A percentile compares a stretch with the other conserved stretches of the same genome.
These are phyloP conservation scores for Xylaria polymorpha DNA, from an alignment of 2,329 filamentous ascomycete genomes.

Conservation along the genomic window DNA sequence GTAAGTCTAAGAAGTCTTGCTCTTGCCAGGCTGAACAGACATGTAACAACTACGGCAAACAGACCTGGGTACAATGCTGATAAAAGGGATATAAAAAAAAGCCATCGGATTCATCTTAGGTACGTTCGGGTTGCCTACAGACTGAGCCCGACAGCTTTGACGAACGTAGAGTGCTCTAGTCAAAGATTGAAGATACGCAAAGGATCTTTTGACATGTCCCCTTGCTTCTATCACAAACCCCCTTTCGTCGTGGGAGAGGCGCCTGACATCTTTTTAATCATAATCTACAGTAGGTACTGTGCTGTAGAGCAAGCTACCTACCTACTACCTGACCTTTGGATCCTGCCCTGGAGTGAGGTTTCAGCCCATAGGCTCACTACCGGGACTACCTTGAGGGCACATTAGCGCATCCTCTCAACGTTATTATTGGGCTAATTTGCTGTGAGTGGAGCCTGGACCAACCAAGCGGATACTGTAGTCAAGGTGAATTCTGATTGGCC, in stretches of 20 bases:
- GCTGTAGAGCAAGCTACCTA: too few species aligned
- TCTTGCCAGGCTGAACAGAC: not conserved
- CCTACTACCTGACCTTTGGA: not conserved
- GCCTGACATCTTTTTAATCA: too few species aligned
- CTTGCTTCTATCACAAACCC: not conserved
- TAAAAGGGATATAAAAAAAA: not conserved
- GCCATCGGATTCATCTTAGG: not conserved
- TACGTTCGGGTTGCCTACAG: not conserved
- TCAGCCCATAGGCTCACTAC: slow-evolving; percentile 8
- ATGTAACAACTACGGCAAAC: not conserved
- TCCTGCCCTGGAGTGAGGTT: slow-evolving; percentile 19
- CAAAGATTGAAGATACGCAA: not conserved
- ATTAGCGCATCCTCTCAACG: slow-evolving; percentile 18
- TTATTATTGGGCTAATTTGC: slow-evolving; percentile 24
- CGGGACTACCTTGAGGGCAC: slow-evolving; percentile 8
- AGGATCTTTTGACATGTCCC: not conserved
- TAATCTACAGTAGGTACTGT: too few species aligned
- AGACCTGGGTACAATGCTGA: not conserved
- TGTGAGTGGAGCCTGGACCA: slow-evolving; percentile 22
- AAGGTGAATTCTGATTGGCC: slow-evolving; percentile 23
- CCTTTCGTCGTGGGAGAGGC: not conserved
- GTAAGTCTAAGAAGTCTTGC: not conserved
- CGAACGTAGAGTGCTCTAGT: not conserved
- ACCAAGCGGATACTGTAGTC: slow-evolving; percentile 25
- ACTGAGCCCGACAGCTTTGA: not conserved